Evolutionary conservation across 75 land plant genomes (phyloP), one percentile per base, ranked within the genome.

Genomic region (Gnetum montanum): DNA sequence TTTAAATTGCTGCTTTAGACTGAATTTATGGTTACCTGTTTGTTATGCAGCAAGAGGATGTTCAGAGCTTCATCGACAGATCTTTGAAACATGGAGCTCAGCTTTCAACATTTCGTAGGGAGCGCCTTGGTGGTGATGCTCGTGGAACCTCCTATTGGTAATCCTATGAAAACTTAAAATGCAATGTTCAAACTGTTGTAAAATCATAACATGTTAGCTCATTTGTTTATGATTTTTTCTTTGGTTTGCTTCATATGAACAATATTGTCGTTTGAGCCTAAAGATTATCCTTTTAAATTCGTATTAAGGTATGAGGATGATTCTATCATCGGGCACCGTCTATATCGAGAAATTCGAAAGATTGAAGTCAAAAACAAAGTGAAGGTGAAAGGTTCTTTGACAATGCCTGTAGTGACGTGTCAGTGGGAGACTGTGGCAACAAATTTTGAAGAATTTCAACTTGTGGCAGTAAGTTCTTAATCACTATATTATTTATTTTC

Each of bases 11-110:
- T n/a, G n/a, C n/a, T n/a, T n/a, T n/a, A n/a, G n/a, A n/a, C n/a
- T n/a, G n/a, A n/a, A n/a, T n/a, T n/a, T n/a, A n/a, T n/a, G n/a
- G n/a, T n/a, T n/a, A n/a, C n/a, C n/a, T n/a, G n/a, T n/a, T n/a
- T n/a, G n/a, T n/a, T n/a, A n/a, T n/a, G 68, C 77, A 89, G 97
- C 98, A 94, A 90, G 97, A 94, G 33, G 98, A 94, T 38, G 78
- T 81, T 46, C 62, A 91, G 27, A 64, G 46, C 43, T 83, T 63
- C 61, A 90, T 94, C 41, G 91, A 90, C 31, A 59, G 70, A 50
- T 72, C 83, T 20, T 23, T 90, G 18, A 94, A 90, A 64, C 86
- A 70, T 29, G 78, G 88, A 4, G 52, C 71, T 31, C 74, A 71
- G n/a, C 68, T 78, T 27, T 77, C 96, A 25, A 49, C 60, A 53